Base-by-base conservation (phyloP, 2,329 filamentous ascomycete species). In the Fusarium vanettenii region DNA sequence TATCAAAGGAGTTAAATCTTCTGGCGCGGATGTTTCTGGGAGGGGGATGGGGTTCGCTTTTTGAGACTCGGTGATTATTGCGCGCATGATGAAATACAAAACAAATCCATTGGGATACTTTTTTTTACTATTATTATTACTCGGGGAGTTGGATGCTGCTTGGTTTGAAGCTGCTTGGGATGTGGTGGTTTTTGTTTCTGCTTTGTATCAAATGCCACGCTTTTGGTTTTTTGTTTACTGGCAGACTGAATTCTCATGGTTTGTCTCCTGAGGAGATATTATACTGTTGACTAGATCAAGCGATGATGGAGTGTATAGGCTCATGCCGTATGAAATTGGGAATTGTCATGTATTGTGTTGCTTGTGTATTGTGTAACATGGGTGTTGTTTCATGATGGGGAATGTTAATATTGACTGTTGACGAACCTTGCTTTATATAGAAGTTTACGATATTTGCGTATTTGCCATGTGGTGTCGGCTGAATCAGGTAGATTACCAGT, bases 91-190 rank as follows among this genome's bases (percentile, higher is more conserved):
- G 71, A 78, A 66, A 71, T 67, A 70, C 73, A 78, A 78, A 73
- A 78, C 65, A 78, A 78, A 78, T 71, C 76, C 65, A 67, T 70
- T 61, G 66, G 65, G 66, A 62, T 48, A 27, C 50, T 64, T 20
- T 29, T 70, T 52, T 52, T 29, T 52, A n/a, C n/a, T 52, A 52
- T n/a, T 70, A 69, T 66, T 70, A 65, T 65, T 50, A 50, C 11
- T 50, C 9, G 22, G 45, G 77, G 75, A 78, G 75, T 79, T 79
- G 74, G 74, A 76, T 74, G 66, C 64, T 74, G 72, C 68, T 70
- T 75, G 56, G 73, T 8, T 74, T 76, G 60, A 64, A 70, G 66
- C 29, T 71, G 56, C 55, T 68, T 20, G 2, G 50, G 64, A 57
- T 60, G 65, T 8, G 50, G 16, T 33, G 48, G 48, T 25, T 52